Percentiles rank a stretch among this genome's conserved stretches.
Evolutionary conservation across 441 rosid genomes (phyloP).

Genomic region (Erodium moschatum): DNA sequence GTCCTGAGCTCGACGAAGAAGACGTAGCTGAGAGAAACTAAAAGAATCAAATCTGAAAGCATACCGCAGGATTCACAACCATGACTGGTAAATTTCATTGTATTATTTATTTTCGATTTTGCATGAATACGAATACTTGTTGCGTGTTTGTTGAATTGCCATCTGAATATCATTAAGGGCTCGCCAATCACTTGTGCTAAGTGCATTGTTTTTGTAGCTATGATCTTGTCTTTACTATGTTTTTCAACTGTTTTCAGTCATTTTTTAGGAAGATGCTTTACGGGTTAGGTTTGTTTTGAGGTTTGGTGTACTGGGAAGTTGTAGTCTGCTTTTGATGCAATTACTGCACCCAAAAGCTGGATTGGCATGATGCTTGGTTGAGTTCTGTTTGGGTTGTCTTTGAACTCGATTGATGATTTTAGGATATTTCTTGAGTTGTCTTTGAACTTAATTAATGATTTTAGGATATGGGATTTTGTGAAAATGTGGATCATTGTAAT

Average conservation of each 20-base stretch:
- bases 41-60: slow-evolving; percentile 2
- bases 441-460: neutral
- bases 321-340: neutral
- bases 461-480: neutral
- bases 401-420: neutral
- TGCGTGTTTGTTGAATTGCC: neutral
- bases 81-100: neutral
- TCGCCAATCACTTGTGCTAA: neutral
- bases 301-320: slow-evolving; percentile 1
- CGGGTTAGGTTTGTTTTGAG: neutral
- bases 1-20: neutral
- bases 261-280: neutral
- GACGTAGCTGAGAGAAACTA: neutral
- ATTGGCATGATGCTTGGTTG: neutral
- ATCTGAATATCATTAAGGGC: neutral
- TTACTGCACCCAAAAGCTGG: neutral
- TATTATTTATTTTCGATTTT: neutral
- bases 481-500: neutral
- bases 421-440: neutral
- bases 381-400: neutral
- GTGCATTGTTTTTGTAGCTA: neutral
- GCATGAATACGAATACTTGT: neutral
- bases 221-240: neutral
- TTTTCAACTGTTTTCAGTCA: neutral
- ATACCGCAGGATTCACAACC: neutral